phyloP scores from a whole-genome alignment of 768 basidiomycete species.

The Pleurotus salmoneostramineus region DNA sequence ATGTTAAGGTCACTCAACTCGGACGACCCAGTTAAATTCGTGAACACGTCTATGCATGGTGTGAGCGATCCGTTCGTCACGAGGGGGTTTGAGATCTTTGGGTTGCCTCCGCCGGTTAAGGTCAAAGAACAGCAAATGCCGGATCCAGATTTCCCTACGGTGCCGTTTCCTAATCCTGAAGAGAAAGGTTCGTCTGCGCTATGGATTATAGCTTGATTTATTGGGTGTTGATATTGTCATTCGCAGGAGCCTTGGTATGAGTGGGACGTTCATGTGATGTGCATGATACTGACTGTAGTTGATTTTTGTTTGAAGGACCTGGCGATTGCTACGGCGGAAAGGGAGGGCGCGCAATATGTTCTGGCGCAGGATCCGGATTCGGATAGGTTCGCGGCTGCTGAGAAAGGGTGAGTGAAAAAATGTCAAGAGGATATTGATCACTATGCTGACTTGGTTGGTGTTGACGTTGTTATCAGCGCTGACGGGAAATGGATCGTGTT shows the following conservation, averaged over 20 bases:
- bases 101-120: slow-evolving; percentile 54
- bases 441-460: no score
- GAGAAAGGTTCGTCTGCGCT: slow-evolving; percentile 59
- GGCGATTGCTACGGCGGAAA: slow-evolving; percentile 61
- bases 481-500: slow-evolving; percentile 65
- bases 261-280: background rate
- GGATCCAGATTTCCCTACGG: slow-evolving; percentile 84
- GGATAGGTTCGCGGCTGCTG: slow-evolving; percentile 78
- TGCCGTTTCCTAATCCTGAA: slow-evolving; percentile 86
- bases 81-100: slow-evolving; percentile 53
- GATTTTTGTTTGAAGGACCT: no score
- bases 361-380: slow-evolving; percentile 90
- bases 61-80: slow-evolving; percentile 68
- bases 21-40: slow-evolving; percentile 48
- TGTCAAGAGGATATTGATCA: no score
- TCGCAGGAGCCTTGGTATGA: slow-evolving; percentile 44
- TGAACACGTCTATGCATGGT: slow-evolving; percentile 90
- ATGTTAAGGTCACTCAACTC: slow-evolving; percentile 31
- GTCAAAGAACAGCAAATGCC: slow-evolving; percentile 67
- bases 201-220: no score
- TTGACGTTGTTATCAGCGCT: no score
- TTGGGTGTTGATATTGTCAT: background rate
- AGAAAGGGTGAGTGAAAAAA: slow-evolving; percentile 66
- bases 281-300: background rate
- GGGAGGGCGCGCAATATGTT: slow-evolving; percentile 53